Evolutionary conservation across 768 basidiomycete genomes (phyloP), one percentile per base, ranked within the genome.

Genomic region (Hemileccinum impolitum): DNA sequence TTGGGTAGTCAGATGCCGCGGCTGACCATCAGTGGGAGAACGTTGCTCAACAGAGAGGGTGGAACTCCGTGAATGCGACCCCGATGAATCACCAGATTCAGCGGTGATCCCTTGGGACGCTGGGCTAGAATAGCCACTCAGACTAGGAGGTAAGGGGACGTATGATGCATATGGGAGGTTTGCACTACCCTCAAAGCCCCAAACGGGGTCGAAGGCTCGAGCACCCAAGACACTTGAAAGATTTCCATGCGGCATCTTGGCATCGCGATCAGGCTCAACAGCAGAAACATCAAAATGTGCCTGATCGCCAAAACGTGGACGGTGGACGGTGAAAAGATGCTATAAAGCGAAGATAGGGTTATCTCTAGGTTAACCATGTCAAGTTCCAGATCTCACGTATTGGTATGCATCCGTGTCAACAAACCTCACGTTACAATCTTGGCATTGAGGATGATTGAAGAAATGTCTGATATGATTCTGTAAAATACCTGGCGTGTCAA

Each of bases 381-480:
- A 38, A 45, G 44, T 2, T 26, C 21, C 25, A 18, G 43, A 32
- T 23, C 69, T 47, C 49, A 77, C 77, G 41, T 69, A 56, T 50
- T 69, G 61, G 50, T 71, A 66, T 2, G 65, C 63, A 38, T 65
- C 65, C 21, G 67, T 59, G 48, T 75, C 72, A 39, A 63, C 52
- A 48, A 77, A 78, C 26, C 75, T 73, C 39, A 69, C 43, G n/a
- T 63, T 56, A 44, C 78, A 80, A 26, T 62, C 56, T 21, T 59
- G 51, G 47, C 79, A 79, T 45, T 70, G 72, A 3, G 79, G 75
- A 59, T 80, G 79, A 15, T 54, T 60, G 19, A 66, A 61, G 15
- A 78, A 77, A 11, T 65, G 63, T 17, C 51, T 61, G 55, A 72
- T 75, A 51, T 80, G 78, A 26, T 62, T 64, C 39, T 71, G 65